A percentile compares a stretch with the other conserved stretches of the same genome.
phyloP scores from a whole-genome alignment of 805 yeast species.

The Starmerella potacharoeniae region DNA sequence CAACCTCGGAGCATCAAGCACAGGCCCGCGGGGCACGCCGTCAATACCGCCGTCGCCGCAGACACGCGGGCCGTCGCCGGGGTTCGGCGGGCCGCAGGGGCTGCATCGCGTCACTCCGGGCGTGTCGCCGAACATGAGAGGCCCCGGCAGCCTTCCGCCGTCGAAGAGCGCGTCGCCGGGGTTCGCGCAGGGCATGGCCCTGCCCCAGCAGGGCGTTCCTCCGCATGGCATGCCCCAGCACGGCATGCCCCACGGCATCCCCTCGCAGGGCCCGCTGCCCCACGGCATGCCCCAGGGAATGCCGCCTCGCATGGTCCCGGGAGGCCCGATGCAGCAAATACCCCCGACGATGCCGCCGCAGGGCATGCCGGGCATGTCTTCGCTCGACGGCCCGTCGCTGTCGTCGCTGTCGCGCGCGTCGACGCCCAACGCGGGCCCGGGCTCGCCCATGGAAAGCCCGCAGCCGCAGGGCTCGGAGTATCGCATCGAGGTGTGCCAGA shows the following conservation, averaged over 20 bases:
- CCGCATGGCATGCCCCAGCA: neutral
- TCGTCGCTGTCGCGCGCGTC: conserved; percentile 7
- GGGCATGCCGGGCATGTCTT: neutral
- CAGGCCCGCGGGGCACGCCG: conserved; percentile 3
- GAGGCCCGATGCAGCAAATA: neutral
- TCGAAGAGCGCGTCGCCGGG: conserved; percentile 3
- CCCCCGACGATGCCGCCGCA: neutral
- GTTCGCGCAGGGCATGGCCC: neutral
- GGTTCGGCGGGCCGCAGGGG: neutral
- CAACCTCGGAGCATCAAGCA: conserved; percentile 9
- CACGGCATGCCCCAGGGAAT: neutral
- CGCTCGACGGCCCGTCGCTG: neutral
- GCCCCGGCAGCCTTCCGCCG: neutral
- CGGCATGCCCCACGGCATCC: neutral
- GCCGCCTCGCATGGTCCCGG: neutral
- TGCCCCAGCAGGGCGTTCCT: neutral
- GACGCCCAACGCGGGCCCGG: conserved; percentile 9
- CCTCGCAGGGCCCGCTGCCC: neutral
- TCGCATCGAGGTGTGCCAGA: conserved; percentile 32
- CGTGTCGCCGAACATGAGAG: neutral
- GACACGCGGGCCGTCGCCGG: conserved; percentile 3
- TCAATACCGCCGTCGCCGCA: conserved; percentile 3
- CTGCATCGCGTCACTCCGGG: neutral
- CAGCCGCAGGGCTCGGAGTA: conserved; percentile 9
- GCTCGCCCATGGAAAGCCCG: conserved; percentile 13